phyloP scores from a whole-genome alignment of 2,329 filamentous ascomycete species.

The Cordyceps cateniannulata region DNA sequence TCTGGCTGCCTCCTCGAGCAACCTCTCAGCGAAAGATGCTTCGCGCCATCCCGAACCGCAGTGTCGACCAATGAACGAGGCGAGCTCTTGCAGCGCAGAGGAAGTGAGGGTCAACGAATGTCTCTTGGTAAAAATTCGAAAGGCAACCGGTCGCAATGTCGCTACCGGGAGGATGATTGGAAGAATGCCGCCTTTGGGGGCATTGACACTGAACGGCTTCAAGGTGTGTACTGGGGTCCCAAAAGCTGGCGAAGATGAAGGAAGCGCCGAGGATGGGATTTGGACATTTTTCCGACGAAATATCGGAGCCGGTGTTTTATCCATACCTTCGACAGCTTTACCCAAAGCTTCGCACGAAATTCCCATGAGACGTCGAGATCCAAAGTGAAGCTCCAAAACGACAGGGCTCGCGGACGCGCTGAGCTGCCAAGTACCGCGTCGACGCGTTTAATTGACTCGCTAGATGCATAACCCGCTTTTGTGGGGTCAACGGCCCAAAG shows the following conservation, averaged over 20 bases:
- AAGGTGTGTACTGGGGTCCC: conserved; percentile 79
- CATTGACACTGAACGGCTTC: conserved; percentile 51
- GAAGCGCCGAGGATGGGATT: conserved; percentile 52
- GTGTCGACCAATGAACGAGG: conserved; percentile 83
- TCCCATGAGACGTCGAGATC: background rate
- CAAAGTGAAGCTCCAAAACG: background rate
- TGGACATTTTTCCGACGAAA: conserved; percentile 29
- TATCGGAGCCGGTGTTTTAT: conserved; percentile 32
- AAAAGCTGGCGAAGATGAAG: conserved; percentile 86
- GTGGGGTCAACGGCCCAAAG: background rate
- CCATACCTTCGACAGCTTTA: conserved; percentile 24
- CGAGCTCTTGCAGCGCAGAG: conserved; percentile 75
- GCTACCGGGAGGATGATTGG: conserved; percentile 85
- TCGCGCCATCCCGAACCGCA: conserved; percentile 96
- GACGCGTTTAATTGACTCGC: conserved; percentile 33
- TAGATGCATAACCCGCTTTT: conserved; percentile 22
- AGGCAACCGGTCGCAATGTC: conserved; percentile 82
- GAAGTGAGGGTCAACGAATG: conserved; percentile 90
- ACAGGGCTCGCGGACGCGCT: conserved; percentile 3
- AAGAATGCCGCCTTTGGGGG: conserved; percentile 60
- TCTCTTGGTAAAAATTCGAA: conserved; percentile 95
- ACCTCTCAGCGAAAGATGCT: conserved; percentile 84
- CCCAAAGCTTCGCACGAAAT: background rate
- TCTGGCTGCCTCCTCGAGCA: conserved; percentile 85
- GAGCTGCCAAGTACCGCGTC: conserved; percentile 24